Evolutionary conservation across 495 filamentous ascomycete species (phyloP).

Genomic region (Neurospora discreta): DNA sequence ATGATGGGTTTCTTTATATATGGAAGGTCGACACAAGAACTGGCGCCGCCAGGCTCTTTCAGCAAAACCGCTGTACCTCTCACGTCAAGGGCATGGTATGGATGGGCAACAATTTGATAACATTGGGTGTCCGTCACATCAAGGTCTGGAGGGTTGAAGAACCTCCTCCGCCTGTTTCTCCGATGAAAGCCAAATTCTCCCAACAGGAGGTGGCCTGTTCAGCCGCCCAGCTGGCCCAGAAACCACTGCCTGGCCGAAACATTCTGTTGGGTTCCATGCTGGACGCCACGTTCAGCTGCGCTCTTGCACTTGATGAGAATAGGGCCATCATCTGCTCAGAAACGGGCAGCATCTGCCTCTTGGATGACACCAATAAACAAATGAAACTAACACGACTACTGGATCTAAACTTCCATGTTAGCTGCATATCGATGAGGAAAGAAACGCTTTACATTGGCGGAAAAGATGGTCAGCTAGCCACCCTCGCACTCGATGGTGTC

Average conservation of each 20-base stretch:
- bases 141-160: conserved; percentile 88
- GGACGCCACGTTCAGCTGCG: conserved; percentile 72
- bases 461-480: conserved; percentile 32
- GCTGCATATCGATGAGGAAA: conserved; percentile 43
- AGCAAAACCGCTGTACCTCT: conserved; percentile 88
- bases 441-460: conserved; percentile 31
- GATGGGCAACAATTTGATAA: conserved; percentile 55
- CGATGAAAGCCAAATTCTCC: conserved; percentile 35
- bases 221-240: conserved; percentile 26
- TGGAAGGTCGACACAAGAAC: conserved; percentile 77
- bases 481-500: conserved; percentile 29
- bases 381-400: conserved; percentile 55
- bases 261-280: conserved; percentile 66
- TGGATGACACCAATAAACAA: conserved; percentile 65
- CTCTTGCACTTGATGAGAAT: conserved; percentile 59
- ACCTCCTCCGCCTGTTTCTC: conserved; percentile 29
- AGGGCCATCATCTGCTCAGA: conserved; percentile 64
- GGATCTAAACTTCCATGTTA: conserved; percentile 50
- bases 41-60: conserved; percentile 77
- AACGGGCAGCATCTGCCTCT: conserved; percentile 60
- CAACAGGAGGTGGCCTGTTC: conserved; percentile 26
- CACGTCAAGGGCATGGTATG: conserved; percentile 75
- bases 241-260: conserved; percentile 50
- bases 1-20: conserved; percentile 90
- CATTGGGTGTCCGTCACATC: conserved; percentile 77